Conservation (phyloP, 305 asterid genomes). For the Rubia peregrina region DNA sequence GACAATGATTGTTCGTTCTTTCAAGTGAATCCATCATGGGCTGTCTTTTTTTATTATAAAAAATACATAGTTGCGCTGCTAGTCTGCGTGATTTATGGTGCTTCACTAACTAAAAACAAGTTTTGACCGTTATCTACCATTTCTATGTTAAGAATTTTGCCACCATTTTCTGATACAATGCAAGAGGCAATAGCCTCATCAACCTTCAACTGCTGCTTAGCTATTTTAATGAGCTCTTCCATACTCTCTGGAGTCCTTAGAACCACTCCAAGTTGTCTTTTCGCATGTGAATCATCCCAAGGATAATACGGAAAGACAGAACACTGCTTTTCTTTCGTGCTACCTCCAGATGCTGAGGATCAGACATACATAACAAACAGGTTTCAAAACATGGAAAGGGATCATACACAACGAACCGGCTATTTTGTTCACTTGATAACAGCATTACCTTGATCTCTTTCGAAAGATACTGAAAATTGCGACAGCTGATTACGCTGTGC, state of each 20-base stretch:
- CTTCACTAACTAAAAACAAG: constrained; percentile 27
- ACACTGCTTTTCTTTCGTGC: constrained; percentile 22
- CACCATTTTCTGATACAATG: constrained; percentile 34
- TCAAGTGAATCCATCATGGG: too few relatives aligned
- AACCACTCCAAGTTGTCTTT: constrained; percentile 26
- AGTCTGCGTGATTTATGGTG: constrained; percentile 3
- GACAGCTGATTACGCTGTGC: constrained; percentile 38
- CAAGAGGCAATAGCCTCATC: constrained; percentile 11
- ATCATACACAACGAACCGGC: not conserved
- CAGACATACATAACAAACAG: not conserved
- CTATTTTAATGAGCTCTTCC: constrained; percentile 33
- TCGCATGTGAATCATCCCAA: constrained; percentile 24
- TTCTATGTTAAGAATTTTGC: constrained; percentile 30
- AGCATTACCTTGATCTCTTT: constrained; percentile 30
- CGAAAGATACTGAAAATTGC: constrained; percentile 25
- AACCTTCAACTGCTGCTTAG: constrained; percentile 24
- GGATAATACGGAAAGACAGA: constrained; percentile 29
- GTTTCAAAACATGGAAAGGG: not conserved
- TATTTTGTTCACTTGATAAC: not conserved
- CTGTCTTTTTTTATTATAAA: too few relatives aligned
- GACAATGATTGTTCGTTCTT: too few relatives aligned
- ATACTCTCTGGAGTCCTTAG: constrained; percentile 36
- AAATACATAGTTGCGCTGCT: not conserved
- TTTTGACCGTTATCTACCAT: constrained; percentile 28
- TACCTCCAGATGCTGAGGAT: constrained; percentile 19